phyloP scores from a whole-genome alignment of 768 basidiomycete species.

The Cubamyces sp. region DNA sequence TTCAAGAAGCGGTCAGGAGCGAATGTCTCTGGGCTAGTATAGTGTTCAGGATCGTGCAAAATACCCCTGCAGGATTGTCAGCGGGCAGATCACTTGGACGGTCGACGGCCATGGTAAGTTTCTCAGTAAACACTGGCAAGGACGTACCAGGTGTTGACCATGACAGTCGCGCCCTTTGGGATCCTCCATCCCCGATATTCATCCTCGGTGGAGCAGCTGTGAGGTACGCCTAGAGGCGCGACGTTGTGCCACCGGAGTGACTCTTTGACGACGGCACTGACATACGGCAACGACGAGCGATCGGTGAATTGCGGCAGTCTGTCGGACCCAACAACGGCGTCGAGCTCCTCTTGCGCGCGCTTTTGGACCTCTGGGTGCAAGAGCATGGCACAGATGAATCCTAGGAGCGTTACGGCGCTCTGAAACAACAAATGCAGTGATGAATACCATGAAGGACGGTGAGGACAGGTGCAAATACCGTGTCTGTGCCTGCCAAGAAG shows the following conservation, averaged over 20 bases:
- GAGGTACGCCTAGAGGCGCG: slow-evolving; percentile 23
- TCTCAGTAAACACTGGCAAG: too few species aligned
- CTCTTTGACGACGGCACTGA: slow-evolving; percentile 24
- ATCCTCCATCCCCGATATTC: slow-evolving; percentile 45
- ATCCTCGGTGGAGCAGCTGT: slow-evolving; percentile 43
- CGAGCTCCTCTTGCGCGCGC: slow-evolving; percentile 23
- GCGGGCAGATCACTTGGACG: too few species aligned
- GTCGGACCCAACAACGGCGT: slow-evolving; percentile 17
- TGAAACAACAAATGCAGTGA: background rate
- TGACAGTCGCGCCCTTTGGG: slow-evolving; percentile 34
- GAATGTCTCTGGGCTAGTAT: slow-evolving; percentile 51
- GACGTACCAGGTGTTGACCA: slow-evolving; percentile 25
- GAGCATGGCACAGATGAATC: slow-evolving; percentile 14
- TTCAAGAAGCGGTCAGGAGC: slow-evolving; percentile 52
- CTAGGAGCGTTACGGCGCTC: background rate
- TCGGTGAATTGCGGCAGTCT: slow-evolving; percentile 24
- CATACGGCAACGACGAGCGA: slow-evolving; percentile 17
- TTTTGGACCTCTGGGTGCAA: slow-evolving; percentile 15
- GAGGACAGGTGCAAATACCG: background rate
- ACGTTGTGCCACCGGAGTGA: slow-evolving; percentile 19
- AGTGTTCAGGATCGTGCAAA: slow-evolving; percentile 50
- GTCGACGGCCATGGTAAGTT: too few species aligned
- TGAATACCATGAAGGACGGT: background rate
- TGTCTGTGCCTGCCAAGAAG: slow-evolving; percentile 5
- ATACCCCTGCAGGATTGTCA: slow-evolving; percentile 45